A percentile compares a stretch with the other conserved stretches of the same genome.
Conservation (phyloP, 2,329 filamentous ascomycete species). For the Pseudocercospora fuligena region DNA sequence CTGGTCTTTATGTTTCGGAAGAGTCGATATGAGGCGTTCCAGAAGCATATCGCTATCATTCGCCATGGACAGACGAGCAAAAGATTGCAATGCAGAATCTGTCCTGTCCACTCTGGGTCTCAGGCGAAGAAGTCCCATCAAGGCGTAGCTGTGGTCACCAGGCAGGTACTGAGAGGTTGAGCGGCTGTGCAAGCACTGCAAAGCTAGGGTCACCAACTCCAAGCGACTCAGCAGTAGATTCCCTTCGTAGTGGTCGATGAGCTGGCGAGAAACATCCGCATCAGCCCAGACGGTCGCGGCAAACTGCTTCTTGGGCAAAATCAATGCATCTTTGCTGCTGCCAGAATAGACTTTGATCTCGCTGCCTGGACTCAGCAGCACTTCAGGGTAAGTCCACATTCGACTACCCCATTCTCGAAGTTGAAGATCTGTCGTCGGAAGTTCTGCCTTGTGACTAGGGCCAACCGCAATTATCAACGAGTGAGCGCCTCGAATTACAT, state of each 20-base stretch:
- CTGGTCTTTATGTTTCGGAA: slow-evolving; percentile 41
- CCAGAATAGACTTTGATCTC: slow-evolving; percentile 43
- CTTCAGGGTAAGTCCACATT: slow-evolving; percentile 55
- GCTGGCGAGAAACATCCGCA: slow-evolving; percentile 44
- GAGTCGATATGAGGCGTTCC: slow-evolving; percentile 52
- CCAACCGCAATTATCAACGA: slow-evolving; percentile 51
- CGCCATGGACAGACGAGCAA: slow-evolving; percentile 52
- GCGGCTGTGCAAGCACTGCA: slow-evolving; percentile 49
- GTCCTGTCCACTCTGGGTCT: slow-evolving; percentile 45
- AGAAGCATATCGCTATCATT: slow-evolving; percentile 54
- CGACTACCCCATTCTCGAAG: slow-evolving; percentile 51
- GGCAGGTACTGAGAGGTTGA: slow-evolving; percentile 44
- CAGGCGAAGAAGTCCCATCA: slow-evolving; percentile 53
- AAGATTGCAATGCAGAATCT: slow-evolving; percentile 54
- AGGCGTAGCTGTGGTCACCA: slow-evolving; percentile 52
- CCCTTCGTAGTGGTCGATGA: slow-evolving; percentile 54
- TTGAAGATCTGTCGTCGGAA: slow-evolving; percentile 36
- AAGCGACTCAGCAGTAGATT: slow-evolving; percentile 47
- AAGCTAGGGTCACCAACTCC: slow-evolving; percentile 49
- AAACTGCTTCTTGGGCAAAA: slow-evolving; percentile 49
- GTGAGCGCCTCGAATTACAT: slow-evolving; percentile 51
- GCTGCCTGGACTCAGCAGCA: slow-evolving; percentile 43
- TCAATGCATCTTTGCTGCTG: slow-evolving; percentile 30
- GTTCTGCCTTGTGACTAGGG: slow-evolving; percentile 26
- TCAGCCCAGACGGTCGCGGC: slow-evolving; percentile 49